Base-by-base conservation (phyloP, 306 rosid genomes). In the Dryas octopetala region DNA sequence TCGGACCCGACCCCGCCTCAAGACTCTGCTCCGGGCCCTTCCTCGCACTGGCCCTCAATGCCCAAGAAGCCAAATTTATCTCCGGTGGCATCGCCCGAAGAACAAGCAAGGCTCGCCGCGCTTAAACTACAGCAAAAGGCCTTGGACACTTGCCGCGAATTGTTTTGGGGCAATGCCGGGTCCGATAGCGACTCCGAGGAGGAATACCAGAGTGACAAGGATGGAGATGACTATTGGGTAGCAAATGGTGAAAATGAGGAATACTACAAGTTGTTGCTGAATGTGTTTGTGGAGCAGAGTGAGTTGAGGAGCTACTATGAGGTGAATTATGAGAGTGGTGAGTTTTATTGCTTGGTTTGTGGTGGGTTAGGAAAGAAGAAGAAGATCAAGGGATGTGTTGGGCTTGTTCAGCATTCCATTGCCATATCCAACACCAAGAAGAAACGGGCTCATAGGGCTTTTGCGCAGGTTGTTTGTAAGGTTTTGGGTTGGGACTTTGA, bases 271-370 rank as follows among this genome's bases (percentile, higher is more conserved):
- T 79, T 88, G 74, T 82, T 90, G 71, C 64, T 80, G 48, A 84
- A 68, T 61, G 5, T 92, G 73, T 87, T 90, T 53, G 51, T 60
- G 61, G 89, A 90, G 80, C 80, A 84, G 62, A 71, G 4, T 46
- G 88, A 80, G 53, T 57, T 92, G 81, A 87, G 91, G 83, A 83
- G 43, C 47, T 85, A 85, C 41, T 92, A 88, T 4, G 86, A 90
- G 70, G 83, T 74, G 81, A 84, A 84, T 75, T 60, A 41, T 52
- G 84, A 68, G 67, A 48, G 61, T 8, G 94, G 97, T 66, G 84
- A 83, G 65, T 92, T 88, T 49, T 84, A 66, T 76, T 92, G 97
- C 74, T 80, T 92, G 80, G 96, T 92, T 70, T 92, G 96, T 71
- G 84, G 84, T 28, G 92, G 86, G 52, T 78, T 81, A 17, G 77